Base-by-base conservation (phyloP, 768 basidiomycete genomes). In the Collybiopsis luxurians region DNA sequence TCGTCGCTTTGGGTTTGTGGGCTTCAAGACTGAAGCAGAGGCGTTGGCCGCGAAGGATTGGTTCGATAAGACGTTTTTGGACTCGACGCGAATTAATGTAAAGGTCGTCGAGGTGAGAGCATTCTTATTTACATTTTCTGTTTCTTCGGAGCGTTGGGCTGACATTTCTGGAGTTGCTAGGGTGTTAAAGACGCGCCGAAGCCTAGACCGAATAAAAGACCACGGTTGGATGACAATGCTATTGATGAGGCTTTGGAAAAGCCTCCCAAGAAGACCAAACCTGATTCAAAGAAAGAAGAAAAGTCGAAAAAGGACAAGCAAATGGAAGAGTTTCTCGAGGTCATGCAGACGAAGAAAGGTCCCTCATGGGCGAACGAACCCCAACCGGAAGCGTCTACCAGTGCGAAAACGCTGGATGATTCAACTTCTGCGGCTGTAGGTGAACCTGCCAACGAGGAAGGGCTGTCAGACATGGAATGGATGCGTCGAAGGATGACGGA, bases 1-100 rank as follows among this genome's bases (percentile, higher is more conserved):
- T 0, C 79, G 97, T 7, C 79, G 91, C 31, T 95, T 99, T 68
- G 97, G 90, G 0, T 99, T 98, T 65, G 78, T 96, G 9, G 97
- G 97, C 0, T 98, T 86, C 78, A 93, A 90, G 72, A 82, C 86
- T 0, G 78, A 87, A 28, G 75, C 80, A 27, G 90, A 97, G 57
- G 96, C 96, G 0, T 56, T 71, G 5, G 76, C 78, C 4, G 95
- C 91, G 0, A 83, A 81, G 67, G 81, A 86, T 34, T 98, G 90
- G 89, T 95, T 90, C 62, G 84, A 95, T 69, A 78, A 81, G 23
- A 90, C 89, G 0, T 98, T 89, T 67, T 79, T 98, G 27, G 92
- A 87, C 45, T 87, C 91, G 6, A 80, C 86, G 9, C 81, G 87
- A 59, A 83, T 98, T 47, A 84, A 69, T 56, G 93, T 95, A 2